Evolutionary conservation across 441 rosid species (phyloP).

Genomic region (Pelargonium exstipulatum): DNA sequence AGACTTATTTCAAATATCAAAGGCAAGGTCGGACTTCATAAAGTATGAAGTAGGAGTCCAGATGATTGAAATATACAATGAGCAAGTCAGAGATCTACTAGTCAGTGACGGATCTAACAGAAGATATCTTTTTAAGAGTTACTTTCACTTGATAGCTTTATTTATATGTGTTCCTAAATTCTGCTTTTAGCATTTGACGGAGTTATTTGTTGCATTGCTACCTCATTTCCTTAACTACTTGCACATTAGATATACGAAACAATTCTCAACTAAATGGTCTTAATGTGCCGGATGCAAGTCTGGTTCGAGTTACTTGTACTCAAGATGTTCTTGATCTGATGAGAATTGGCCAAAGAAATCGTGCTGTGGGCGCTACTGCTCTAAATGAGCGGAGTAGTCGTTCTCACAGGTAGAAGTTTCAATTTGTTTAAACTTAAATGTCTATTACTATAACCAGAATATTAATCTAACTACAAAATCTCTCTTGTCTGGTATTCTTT

Average conservation of each 20-base stretch:
- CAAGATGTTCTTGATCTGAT: constrained; percentile 78
- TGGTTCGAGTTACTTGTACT: constrained; percentile 72
- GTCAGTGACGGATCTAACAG: constrained; percentile 39
- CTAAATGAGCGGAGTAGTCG: constrained; percentile 95
- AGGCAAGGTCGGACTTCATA: constrained; percentile 37
- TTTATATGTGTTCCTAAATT: not conserved
- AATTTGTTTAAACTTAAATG: not conserved
- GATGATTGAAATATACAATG: constrained; percentile 90
- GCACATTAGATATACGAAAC: constrained; percentile 89
- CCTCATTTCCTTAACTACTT: constrained; percentile 52
- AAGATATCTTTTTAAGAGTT: constrained; percentile 48
- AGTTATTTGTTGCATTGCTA: not conserved
- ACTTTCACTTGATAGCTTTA: not conserved
- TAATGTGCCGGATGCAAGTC: constrained; percentile 94
- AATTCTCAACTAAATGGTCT: constrained; percentile 72
- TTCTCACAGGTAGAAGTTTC: constrained; percentile 57
- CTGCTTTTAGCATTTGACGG: no score
- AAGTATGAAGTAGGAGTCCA: constrained; percentile 54
- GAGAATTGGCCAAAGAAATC: constrained; percentile 70
- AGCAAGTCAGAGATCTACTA: constrained; percentile 58
- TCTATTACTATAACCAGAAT: not conserved
- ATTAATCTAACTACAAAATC: constrained; percentile 11
- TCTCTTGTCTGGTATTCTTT: constrained; percentile 11
- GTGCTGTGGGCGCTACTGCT: constrained; percentile 90
- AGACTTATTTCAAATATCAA: constrained; percentile 46